Evolutionary conservation across 1,139 yeast genomes (phyloP).

Genomic region (Kodamaea plutei): DNA sequence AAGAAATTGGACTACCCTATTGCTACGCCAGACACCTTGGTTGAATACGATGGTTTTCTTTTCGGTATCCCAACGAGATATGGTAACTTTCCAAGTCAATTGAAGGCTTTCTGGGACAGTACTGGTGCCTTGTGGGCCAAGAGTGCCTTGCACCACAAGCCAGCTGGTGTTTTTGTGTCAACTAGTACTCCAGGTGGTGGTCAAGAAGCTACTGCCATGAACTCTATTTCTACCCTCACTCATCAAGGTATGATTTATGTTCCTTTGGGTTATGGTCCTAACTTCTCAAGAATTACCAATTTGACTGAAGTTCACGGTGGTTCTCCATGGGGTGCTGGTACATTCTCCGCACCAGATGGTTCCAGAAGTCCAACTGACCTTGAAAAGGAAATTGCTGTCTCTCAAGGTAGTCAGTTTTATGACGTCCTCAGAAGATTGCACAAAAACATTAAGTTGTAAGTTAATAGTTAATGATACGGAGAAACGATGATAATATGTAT

Average conservation of each 20-base stretch:
- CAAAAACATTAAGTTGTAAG: background rate
- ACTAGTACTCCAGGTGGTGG: constrained; percentile 38
- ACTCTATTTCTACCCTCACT: constrained; percentile 27
- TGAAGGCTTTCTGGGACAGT: constrained; percentile 35
- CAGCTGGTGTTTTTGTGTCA: constrained; percentile 34
- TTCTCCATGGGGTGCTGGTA: constrained; percentile 41
- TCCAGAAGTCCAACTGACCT: constrained; percentile 30
- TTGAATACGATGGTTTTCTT: constrained; percentile 31
- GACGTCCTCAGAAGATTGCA: background rate
- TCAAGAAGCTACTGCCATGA: constrained; percentile 33
- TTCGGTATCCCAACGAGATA: constrained; percentile 38
- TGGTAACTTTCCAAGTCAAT: constrained; percentile 36
- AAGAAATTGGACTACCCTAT: constrained; percentile 28
- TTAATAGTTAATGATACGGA: too few species aligned
- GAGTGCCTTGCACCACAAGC: constrained; percentile 32
- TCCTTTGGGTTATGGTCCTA: constrained; percentile 32
- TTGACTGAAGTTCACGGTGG: constrained; percentile 34
- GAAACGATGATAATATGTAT: background rate
- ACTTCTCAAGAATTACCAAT: constrained; percentile 24
- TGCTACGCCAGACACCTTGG: constrained; percentile 28
- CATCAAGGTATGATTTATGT: constrained; percentile 36
- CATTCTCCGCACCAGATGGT: constrained; percentile 35
- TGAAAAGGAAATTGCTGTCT: constrained; percentile 29
- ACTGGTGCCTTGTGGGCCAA: constrained; percentile 35
- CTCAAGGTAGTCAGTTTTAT: constrained; percentile 32